Evolutionary conservation across 371 early-diverging fungal species (phyloP), one percentile per base, ranked within the genome.

Genomic region (Conidiobolus incongruus): DNA sequence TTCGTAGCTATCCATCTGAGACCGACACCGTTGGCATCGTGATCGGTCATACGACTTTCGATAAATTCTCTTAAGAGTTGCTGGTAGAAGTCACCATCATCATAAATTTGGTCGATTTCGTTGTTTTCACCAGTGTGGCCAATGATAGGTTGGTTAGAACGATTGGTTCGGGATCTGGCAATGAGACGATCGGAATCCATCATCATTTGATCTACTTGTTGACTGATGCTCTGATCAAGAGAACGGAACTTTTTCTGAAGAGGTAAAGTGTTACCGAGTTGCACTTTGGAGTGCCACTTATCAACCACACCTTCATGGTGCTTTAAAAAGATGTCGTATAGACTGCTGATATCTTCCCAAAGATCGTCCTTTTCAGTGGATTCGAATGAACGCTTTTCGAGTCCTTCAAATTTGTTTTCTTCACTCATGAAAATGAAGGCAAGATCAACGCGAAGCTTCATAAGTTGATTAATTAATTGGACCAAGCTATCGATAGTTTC

Each of bases 31-130:
- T 72, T 58, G 8, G 83, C 77, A 46, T 89, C 35, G 19, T 75
- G 72, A 48, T 84, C 83, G 3, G 76, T 71, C 84, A 87, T 85
- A 31, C 85, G 71, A 38, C 75, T 74, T 52, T 94, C 92, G 46
- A 94, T 87, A 44, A 93, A 61, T 60, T 94, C 95, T 40, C 83
- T 74, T 47, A 94, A 52, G 32, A 85, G 68, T 47, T 81, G 82
- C 48, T 84, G 83, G 57, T 94, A 93, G 54, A 85, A 94, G 56
- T 94, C 95, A 13, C 74, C 68, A 49, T 94, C 95, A 51, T 94
- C 94, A 64, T 89, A 94, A 21, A 94, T 74, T 47, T 90, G 26
- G 4, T 26, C 88, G 13, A 55, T 55, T 47, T 88, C 85, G 38
- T 77, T 44, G 36, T 58, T 48, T 21, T 55, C 56, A 29, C 38